These are phyloP conservation scores for Saccharomyces pastorianus DNA, from an alignment of 1,139 yeast genomes.

Conservation along the genomic window DNA sequence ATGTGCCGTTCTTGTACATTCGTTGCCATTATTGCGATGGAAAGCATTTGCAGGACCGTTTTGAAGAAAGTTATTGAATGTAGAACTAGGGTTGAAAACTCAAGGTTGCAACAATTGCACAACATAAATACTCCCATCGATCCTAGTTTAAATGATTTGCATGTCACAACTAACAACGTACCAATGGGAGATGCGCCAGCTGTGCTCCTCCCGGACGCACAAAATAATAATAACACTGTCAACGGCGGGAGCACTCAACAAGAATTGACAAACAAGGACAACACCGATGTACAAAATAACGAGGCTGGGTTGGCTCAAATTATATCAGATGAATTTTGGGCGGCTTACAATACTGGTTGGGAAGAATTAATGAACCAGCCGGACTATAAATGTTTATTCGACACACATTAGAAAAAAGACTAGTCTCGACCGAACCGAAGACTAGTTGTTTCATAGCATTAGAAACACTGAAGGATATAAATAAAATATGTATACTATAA, in stretches of 20 bases:
- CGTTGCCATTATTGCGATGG: constrained; percentile 11
- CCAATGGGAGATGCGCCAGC: not conserved
- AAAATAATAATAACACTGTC: no score
- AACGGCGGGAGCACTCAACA: no score
- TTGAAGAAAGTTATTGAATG: constrained; percentile 17
- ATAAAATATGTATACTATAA: no score
- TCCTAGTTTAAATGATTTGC: not conserved
- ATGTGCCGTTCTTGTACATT: constrained; percentile 12
- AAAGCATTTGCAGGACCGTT: constrained; percentile 15
- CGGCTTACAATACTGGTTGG: constrained; percentile 17
- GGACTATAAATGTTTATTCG: constrained; percentile 1
- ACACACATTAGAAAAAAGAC: not conserved
- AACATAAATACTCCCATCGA: not conserved
- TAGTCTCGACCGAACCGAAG: no score
- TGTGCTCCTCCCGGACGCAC: no score
- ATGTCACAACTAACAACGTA: not conserved
- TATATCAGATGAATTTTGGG: constrained; percentile 20
- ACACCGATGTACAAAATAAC: not conserved
- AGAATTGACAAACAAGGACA: no score
- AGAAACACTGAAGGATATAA: no score
- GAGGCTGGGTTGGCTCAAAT: constrained; percentile 9
- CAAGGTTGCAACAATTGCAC: not conserved
- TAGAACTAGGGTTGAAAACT: constrained; percentile 14
- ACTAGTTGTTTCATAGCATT: no score
- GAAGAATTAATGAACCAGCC: constrained; percentile 13